Conservation (phyloP, 805 yeast species). For the Lachancea fermentati region DNA sequence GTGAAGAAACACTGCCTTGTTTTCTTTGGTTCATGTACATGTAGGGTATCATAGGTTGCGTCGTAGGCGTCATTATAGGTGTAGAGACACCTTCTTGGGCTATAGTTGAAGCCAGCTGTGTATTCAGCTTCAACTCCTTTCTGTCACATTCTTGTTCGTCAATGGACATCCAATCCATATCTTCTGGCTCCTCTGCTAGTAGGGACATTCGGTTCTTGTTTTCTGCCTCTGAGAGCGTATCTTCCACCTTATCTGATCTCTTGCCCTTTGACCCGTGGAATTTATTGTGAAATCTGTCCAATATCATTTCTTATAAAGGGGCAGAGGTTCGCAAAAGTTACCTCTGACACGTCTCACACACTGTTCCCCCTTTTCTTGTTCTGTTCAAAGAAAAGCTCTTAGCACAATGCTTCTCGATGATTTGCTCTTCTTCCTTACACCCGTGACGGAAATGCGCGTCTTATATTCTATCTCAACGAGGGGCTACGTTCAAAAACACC, state of each 20-base stretch:
- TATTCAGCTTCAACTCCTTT: slow-evolving; percentile 5
- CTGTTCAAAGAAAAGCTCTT: background rate
- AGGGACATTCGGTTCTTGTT: background rate
- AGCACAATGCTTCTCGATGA: background rate
- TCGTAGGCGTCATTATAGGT: slow-evolving; percentile 11
- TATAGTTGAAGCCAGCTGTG: slow-evolving; percentile 5
- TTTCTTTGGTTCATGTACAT: slow-evolving; percentile 15
- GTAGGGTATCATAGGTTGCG: slow-evolving; percentile 12
- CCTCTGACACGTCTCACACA: background rate
- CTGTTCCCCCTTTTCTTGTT: background rate
- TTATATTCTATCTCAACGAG: background rate
- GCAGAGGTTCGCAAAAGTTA: no score
- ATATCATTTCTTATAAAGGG: no score
- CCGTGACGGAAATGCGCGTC: background rate
- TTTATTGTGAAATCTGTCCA: slow-evolving; percentile 19
- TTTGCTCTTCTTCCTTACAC: background rate
- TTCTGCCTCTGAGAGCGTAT: background rate
- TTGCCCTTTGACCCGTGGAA: slow-evolving; percentile 15
- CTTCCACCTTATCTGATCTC: background rate
- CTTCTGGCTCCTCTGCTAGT: slow-evolving; percentile 12
- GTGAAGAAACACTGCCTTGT: slow-evolving; percentile 25
- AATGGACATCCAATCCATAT: slow-evolving; percentile 8
- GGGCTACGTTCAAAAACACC: background rate
- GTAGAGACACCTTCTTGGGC: slow-evolving; percentile 9
- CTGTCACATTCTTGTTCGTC: slow-evolving; percentile 11